phyloP scores from a whole-genome alignment of 805 yeast genomes.

The Saturnispora quitensis region DNA sequence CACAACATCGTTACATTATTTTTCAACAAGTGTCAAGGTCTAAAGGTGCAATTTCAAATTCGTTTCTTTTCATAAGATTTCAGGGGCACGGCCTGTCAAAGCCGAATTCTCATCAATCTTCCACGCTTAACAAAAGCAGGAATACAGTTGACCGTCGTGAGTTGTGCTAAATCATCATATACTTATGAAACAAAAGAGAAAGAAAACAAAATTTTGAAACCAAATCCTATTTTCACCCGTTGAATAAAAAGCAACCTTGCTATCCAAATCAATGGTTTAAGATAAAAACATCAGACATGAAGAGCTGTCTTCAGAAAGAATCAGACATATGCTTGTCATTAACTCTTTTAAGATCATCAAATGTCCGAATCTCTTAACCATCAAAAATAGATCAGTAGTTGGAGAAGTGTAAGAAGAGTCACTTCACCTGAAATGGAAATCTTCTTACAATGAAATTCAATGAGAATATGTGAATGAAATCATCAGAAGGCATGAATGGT shows the following conservation, averaged over 20 bases:
- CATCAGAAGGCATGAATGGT: slow-evolving; percentile 95
- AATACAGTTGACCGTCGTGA: slow-evolving; percentile 39
- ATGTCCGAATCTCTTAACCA: background rate
- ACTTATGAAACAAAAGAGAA: slow-evolving; percentile 13
- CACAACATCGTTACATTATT: background rate
- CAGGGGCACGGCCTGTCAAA: slow-evolving; percentile 75
- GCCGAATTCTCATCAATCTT: slow-evolving; percentile 67
- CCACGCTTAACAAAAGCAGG: slow-evolving; percentile 24
- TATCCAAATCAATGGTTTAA: slow-evolving; percentile 1
- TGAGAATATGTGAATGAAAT: slow-evolving; percentile 5
- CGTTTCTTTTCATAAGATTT: slow-evolving; percentile 11
- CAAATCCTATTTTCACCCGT: slow-evolving; percentile 43
- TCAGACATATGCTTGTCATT: slow-evolving; percentile 99
- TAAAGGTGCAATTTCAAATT: background rate
- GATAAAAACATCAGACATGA: slow-evolving; percentile 41
- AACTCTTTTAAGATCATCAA: slow-evolving; percentile 8
- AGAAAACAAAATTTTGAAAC: background rate
- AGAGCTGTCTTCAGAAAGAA: slow-evolving; percentile 52
- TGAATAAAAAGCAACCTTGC: slow-evolving; percentile 23
- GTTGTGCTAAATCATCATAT: slow-evolving; percentile 34
- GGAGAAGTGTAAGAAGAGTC: background rate
- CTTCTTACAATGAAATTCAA: background rate
- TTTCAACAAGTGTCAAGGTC: background rate
- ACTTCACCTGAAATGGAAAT: slow-evolving; percentile 4
- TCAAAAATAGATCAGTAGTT: background rate